Percentiles rank a stretch among this genome's conserved stretches.
Conservation (phyloP, 345 rosid species). For the Hypericum perforatum region DNA sequence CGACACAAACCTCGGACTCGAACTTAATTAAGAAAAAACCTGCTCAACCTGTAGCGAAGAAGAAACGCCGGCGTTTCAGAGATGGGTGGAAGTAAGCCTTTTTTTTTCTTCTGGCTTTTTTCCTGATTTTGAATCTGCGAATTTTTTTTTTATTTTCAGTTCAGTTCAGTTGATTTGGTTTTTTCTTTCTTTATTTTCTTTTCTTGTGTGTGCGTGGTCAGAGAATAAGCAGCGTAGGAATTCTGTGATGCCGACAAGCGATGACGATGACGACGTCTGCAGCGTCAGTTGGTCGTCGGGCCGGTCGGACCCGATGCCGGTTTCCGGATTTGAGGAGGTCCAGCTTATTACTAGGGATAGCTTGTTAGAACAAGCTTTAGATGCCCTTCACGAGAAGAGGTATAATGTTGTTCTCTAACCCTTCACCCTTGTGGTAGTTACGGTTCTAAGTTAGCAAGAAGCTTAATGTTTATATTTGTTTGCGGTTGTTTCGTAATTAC, state of each 20-base stretch:
- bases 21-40: no score
- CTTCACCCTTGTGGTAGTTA: neutral
- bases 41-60: no score
- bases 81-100: no score
- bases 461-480: conserved; percentile 7
- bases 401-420: neutral
- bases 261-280: conserved; percentile 73
- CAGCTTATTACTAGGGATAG: conserved; percentile 52
- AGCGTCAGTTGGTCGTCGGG: conserved; percentile 66
- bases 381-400: conserved; percentile 81
- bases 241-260: conserved; percentile 50
- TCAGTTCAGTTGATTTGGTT: no score
- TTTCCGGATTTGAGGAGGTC: conserved; percentile 44
- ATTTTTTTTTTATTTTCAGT: no score
- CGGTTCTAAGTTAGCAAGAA: neutral
- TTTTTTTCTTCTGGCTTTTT: no score
- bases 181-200: no score
- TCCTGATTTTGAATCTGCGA: no score
- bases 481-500: conserved; percentile 10
- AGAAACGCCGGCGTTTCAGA: no score
- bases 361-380: conserved; percentile 68
- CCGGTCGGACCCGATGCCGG: conserved; percentile 46
- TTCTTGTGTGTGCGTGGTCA: conserved; percentile 18
- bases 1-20: no score
- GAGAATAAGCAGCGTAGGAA: conserved; percentile 45